Evolutionary conservation across 129 eudicot species (phyloP).

Genomic region (Lactuca sativa): DNA sequence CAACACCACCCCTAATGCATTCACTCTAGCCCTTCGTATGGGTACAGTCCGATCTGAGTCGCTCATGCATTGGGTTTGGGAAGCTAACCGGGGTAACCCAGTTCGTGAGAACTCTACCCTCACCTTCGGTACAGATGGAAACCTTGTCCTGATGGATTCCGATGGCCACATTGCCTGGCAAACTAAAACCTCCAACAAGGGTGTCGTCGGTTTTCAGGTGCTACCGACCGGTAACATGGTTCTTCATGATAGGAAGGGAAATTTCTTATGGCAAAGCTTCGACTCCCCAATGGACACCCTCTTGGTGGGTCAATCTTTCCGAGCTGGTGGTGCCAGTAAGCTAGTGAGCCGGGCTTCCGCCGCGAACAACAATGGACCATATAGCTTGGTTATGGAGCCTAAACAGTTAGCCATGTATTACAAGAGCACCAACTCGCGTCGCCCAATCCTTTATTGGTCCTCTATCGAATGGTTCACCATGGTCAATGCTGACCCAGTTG

Average conservation of each 20-base stretch:
- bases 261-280: constrained; percentile 42
- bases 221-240: constrained; percentile 41
- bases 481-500: too few species aligned
- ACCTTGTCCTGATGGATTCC: constrained; percentile 34
- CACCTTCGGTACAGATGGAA: constrained; percentile 31
- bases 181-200: constrained; percentile 37
- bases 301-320: constrained; percentile 36
- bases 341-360: constrained; percentile 29
- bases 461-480: too few species aligned
- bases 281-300: constrained; percentile 45
- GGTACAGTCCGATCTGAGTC: constrained; percentile 32
- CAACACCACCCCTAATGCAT: constrained; percentile 42
- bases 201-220: constrained; percentile 32
- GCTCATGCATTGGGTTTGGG: constrained; percentile 47
- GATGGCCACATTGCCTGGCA: constrained; percentile 26
- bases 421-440: constrained; percentile 29
- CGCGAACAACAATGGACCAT: constrained; percentile 33
- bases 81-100: constrained; percentile 44
- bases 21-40: constrained; percentile 41
- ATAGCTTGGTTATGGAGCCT: constrained; percentile 37
- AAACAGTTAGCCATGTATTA: constrained; percentile 44
- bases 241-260: constrained; percentile 30
- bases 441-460: constrained; percentile 33
- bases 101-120: constrained; percentile 39
- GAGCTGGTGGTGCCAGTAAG: constrained; percentile 21